Evolutionary conservation across 1,284 basidiomycete genomes (phyloP).

Genomic region (Cryptococcus hybrid): DNA sequence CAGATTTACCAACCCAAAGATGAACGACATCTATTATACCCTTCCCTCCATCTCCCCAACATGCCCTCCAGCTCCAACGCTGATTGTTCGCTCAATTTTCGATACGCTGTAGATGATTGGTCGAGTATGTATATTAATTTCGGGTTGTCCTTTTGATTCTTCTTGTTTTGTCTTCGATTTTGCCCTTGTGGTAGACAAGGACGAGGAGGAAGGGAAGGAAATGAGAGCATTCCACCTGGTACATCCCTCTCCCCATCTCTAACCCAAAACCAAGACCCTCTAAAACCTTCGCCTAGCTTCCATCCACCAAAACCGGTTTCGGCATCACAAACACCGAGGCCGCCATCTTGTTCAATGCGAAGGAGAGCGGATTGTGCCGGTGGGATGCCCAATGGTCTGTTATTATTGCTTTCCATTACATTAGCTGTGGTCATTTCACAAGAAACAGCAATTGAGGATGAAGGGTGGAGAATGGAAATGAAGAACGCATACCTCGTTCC

Average conservation of each 20-base stretch:
- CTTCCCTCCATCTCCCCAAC: not conserved
- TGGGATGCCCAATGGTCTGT: constrained; percentile 33
- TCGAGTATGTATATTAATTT: not conserved
- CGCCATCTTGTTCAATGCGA: constrained; percentile 34
- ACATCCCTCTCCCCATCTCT: too few species aligned
- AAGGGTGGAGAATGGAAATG: not conserved
- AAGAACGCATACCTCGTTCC: constrained; percentile 14
- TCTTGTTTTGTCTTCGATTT: too few species aligned
- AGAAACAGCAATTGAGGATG: not conserved
- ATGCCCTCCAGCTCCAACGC: too few species aligned
- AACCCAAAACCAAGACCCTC: too few species aligned
- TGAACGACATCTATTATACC: too few species aligned
- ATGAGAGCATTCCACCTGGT: too few species aligned
- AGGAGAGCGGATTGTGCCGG: constrained; percentile 18
- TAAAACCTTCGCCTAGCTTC: not conserved
- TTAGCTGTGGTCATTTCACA: not conserved
- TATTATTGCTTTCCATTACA: constrained; percentile 20
- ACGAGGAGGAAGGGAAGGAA: too few species aligned
- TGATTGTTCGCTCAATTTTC: too few species aligned
- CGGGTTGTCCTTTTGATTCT: not conserved
- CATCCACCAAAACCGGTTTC: constrained; percentile 5
- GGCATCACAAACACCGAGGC: constrained; percentile 14
- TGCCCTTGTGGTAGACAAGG: too few species aligned
- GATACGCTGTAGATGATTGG: too few species aligned
- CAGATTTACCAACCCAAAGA: not conserved